A percentile compares a stretch with the other conserved stretches of the same genome.
phyloP scores from a whole-genome alignment of 164 flowering plant genomes.

The Dillenia suffruticosa region DNA sequence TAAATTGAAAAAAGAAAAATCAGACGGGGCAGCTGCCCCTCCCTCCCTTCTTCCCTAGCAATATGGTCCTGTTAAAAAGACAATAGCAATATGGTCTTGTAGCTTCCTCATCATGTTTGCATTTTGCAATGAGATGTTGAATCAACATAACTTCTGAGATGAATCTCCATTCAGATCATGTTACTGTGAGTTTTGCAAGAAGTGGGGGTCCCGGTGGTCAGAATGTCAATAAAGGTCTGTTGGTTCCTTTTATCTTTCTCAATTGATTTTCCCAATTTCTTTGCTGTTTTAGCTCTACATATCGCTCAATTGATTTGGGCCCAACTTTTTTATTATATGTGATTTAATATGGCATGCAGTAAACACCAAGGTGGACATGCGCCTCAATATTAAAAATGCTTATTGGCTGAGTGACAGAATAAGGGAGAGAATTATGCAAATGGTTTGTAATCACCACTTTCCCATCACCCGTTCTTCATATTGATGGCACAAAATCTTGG shows the following conservation, averaged over 20 bases:
- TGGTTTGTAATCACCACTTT: constrained; percentile 40
- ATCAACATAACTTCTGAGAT: background rate
- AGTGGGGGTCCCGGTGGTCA: constrained; percentile 98
- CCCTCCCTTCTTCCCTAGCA: too few species aligned
- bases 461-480: too few species aligned
- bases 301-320: too few species aligned
- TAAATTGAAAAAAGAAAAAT: too few species aligned
- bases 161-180: constrained; percentile 56
- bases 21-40: too few species aligned
- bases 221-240: constrained; percentile 90
- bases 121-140: too few species aligned
- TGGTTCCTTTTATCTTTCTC: background rate
- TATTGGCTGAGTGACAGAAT: constrained; percentile 81
- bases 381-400: constrained; percentile 86
- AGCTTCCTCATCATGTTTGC: too few species aligned
- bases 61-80: too few species aligned
- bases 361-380: constrained; percentile 99
- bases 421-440: constrained; percentile 75
- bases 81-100: too few species aligned
- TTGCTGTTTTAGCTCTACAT: background rate
- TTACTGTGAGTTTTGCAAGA: constrained; percentile 85
- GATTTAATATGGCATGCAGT: constrained; percentile 34
- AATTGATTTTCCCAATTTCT: background rate
- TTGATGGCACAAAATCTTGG: too few species aligned
- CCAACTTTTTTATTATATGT: too few species aligned